A percentile compares a stretch with the other conserved stretches of the same genome.
Conservation (phyloP, 192 early-diverging fungal genomes). For the Coemansia sp. region DNA sequence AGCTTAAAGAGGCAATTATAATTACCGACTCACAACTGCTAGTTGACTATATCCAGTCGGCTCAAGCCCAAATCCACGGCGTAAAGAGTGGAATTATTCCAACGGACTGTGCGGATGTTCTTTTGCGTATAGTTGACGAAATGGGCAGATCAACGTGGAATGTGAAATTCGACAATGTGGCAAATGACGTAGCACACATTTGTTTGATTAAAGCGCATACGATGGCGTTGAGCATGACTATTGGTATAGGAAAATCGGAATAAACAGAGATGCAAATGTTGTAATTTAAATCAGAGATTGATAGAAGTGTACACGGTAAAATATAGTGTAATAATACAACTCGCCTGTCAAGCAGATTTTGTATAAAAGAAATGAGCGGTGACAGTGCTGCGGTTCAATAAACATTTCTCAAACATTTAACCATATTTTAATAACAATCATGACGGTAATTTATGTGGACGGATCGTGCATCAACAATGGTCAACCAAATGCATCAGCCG, state of each 20-base stretch:
- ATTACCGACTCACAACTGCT: background rate
- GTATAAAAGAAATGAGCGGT: too few relatives aligned
- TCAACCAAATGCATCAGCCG: background rate
- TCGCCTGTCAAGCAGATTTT: too few relatives aligned
- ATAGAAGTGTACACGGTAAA: too few relatives aligned
- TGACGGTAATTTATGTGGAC: slow-evolving; percentile 7
- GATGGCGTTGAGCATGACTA: background rate
- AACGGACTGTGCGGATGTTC: background rate
- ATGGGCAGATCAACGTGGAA: background rate
- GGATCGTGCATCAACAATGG: slow-evolving; percentile 12
- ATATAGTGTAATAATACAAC: too few relatives aligned
- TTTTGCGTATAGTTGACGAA: background rate
- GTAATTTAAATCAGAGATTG: too few relatives aligned
- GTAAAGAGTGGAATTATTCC: background rate
- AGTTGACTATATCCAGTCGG: background rate
- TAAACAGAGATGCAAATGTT: too few relatives aligned
- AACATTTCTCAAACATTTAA: too few relatives aligned
- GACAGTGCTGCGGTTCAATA: too few relatives aligned
- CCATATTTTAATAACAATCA: background rate
- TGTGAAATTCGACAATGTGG: background rate
- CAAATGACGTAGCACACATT: background rate
- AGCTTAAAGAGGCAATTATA: background rate
- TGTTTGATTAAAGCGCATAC: background rate
- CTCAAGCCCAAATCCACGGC: background rate
- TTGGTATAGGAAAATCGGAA: too few relatives aligned